Evolutionary conservation across 1,284 basidiomycete species (phyloP).

Genomic region (Cryptococcus sp.): DNA sequence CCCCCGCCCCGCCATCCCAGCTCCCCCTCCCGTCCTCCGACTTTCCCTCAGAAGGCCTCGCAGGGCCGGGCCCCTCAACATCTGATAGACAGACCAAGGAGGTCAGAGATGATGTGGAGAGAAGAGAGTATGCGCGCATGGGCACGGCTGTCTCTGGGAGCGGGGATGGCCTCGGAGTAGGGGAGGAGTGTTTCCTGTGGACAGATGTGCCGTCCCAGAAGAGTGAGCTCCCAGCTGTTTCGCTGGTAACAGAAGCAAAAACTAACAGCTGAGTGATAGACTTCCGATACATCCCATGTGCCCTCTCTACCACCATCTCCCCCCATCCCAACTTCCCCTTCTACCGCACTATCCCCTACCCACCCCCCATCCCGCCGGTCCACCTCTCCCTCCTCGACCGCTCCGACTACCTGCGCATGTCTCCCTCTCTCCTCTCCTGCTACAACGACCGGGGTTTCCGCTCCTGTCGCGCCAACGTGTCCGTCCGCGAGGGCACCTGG

Average conservation of each 20-base stretch:
- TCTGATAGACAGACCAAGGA: slow-evolving; percentile 2
- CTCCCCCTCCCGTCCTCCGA: not conserved
- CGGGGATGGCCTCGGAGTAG: slow-evolving; percentile 35
- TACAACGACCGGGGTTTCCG: slow-evolving; percentile 86
- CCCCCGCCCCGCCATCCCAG: slow-evolving; percentile 15
- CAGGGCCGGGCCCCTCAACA: slow-evolving; percentile 20
- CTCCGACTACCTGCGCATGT: slow-evolving; percentile 64
- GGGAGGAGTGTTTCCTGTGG: slow-evolving; percentile 48
- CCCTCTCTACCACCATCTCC: slow-evolving; percentile 42
- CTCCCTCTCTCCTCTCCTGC: slow-evolving; percentile 72
- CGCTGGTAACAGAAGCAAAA: not conserved
- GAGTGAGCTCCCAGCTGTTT: slow-evolving; percentile 3
- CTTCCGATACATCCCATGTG: slow-evolving; percentile 52
- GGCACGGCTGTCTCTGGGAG: slow-evolving; percentile 29
- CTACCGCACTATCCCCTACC: slow-evolving; percentile 43
- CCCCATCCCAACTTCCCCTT: slow-evolving; percentile 39
- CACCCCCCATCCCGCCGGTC: slow-evolving; percentile 36
- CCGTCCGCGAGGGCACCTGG: slow-evolving; percentile 86
- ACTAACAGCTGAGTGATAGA: slow-evolving; percentile 17
- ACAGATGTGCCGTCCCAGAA: slow-evolving; percentile 47
- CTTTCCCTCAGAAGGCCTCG: slow-evolving; percentile 9
- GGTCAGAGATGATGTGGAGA: slow-evolving; percentile 12
- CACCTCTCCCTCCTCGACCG: slow-evolving; percentile 54
- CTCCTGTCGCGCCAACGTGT: slow-evolving; percentile 82
- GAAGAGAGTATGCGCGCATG: slow-evolving; percentile 11